These are phyloP conservation scores for Arthrobotrys musiformis DNA, from an alignment of 2,329 filamentous ascomycete genomes.

Conservation along the genomic window DNA sequence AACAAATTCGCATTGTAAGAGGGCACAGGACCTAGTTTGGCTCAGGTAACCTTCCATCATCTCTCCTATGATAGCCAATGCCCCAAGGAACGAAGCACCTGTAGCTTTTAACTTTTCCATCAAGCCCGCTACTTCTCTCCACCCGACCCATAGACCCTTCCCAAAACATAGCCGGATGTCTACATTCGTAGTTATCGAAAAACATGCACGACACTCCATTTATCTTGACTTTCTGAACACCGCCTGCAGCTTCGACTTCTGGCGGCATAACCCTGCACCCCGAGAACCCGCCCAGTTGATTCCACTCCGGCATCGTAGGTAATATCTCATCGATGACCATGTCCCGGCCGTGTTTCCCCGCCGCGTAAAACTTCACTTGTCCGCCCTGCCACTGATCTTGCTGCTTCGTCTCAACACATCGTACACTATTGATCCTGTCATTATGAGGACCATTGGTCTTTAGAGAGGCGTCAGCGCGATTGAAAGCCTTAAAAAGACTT, in stretches of 20 bases:
- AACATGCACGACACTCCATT: constrained; percentile 25
- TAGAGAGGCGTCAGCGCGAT: constrained; percentile 14
- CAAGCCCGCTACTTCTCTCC: not conserved
- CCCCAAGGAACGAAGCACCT: constrained; percentile 32
- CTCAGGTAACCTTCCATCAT: not conserved
- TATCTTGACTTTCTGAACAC: not conserved
- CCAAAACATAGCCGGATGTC: not conserved
- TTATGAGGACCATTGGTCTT: constrained; percentile 5
- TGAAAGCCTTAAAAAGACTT: constrained; percentile 15
- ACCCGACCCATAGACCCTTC: not conserved
- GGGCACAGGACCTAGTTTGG: no score
- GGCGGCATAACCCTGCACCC: constrained; percentile 8
- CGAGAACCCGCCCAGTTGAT: not conserved
- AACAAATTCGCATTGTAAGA: no score
- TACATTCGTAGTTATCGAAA: constrained; percentile 9
- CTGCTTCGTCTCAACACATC: not conserved
- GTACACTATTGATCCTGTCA: constrained; percentile 17
- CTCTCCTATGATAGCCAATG: constrained; percentile 2
- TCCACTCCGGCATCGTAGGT: not conserved
- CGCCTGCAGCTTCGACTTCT: not conserved
- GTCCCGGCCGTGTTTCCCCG: not conserved
- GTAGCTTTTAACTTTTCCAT: constrained; percentile 22
- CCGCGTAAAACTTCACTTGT: not conserved
- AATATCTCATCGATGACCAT: not conserved
- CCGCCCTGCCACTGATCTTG: not conserved